A percentile compares a stretch with the other conserved stretches of the same genome.
These are phyloP conservation scores for Rhizopogon vesiculosus DNA, from an alignment of 768 basidiomycete species.

Conservation along the genomic window DNA sequence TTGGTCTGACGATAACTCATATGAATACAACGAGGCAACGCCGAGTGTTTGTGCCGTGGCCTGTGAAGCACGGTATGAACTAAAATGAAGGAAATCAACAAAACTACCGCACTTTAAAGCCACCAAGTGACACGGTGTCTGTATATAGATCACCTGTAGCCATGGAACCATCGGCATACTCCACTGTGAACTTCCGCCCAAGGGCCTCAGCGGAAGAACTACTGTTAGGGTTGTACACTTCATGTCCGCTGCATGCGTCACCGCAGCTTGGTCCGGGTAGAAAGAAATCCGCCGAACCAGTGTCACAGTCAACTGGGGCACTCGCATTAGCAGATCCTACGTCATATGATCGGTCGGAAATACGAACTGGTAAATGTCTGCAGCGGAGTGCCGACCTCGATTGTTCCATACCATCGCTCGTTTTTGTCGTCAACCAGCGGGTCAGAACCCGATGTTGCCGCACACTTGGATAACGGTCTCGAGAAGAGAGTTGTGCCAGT, in stretches of 20 bases:
- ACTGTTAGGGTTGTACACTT: constrained; percentile 28
- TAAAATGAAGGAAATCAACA: constrained; percentile 1
- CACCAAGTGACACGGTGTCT: constrained; percentile 36
- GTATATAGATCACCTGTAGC: constrained; percentile 34
- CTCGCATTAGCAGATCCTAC: background rate
- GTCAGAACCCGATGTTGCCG: background rate
- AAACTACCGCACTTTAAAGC: constrained; percentile 14
- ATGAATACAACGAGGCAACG: constrained; percentile 15
- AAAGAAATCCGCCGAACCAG: constrained; percentile 30
- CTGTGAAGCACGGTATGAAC: constrained; percentile 16
- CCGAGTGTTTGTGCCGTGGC: constrained; percentile 19
- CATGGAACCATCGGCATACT: constrained; percentile 40
- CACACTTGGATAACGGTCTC: background rate
- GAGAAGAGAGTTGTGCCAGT: background rate
- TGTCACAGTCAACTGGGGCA: constrained; percentile 27
- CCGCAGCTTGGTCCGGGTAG: constrained; percentile 24
- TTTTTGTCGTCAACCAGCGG: constrained; percentile 12
- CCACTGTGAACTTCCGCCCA: constrained; percentile 25
- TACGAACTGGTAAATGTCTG: constrained; percentile 15
- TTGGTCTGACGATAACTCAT: constrained; percentile 3
- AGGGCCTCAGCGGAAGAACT: constrained; percentile 25
- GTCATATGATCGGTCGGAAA: background rate
- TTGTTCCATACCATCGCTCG: constrained; percentile 18
- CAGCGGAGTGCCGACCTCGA: constrained; percentile 19
- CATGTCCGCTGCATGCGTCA: constrained; percentile 29